These are phyloP conservation scores for Cytospora leucostoma DNA, from an alignment of 2,329 filamentous ascomycete species.

Conservation along the genomic window DNA sequence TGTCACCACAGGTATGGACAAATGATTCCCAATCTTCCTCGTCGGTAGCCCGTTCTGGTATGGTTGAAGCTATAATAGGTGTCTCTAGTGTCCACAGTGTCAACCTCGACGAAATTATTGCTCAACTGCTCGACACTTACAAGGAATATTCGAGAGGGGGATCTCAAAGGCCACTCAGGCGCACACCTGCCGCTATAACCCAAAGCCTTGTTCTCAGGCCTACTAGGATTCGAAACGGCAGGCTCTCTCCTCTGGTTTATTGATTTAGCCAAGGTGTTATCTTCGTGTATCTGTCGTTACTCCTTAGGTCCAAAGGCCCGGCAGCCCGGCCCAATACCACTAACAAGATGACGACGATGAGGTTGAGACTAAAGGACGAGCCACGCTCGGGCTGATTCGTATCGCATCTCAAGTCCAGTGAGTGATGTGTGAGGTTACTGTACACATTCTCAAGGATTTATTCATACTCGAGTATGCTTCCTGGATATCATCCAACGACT, in stretches of 20 bases:
- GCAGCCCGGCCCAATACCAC: conserved; percentile 62
- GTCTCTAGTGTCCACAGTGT: conserved; percentile 70
- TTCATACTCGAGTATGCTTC: background rate
- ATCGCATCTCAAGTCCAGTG: background rate
- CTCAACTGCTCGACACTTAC: conserved; percentile 64
- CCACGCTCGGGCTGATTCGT: background rate
- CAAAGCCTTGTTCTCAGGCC: conserved; percentile 55
- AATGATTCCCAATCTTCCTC: conserved; percentile 48
- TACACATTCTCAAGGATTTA: background rate
- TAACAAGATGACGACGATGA: conserved; percentile 45
- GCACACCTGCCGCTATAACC: conserved; percentile 44
- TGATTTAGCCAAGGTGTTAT: conserved; percentile 57
- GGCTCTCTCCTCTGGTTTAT: conserved; percentile 66
- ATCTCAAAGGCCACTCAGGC: conserved; percentile 65
- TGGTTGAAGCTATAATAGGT: conserved; percentile 62
- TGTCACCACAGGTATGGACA: no score
- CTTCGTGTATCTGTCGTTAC: conserved; percentile 65
- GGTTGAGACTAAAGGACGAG: background rate
- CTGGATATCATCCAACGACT: no score
- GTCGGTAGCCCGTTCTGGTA: conserved; percentile 72
- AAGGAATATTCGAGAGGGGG: conserved; percentile 65
- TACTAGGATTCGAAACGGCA: conserved; percentile 45
- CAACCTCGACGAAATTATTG: conserved; percentile 70
- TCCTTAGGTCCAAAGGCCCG: conserved; percentile 50
- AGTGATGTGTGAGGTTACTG: background rate